Evolutionary conservation across 169 alveolate genomes (phyloP).

Genomic region (Plasmodium reichenowi): DNA sequence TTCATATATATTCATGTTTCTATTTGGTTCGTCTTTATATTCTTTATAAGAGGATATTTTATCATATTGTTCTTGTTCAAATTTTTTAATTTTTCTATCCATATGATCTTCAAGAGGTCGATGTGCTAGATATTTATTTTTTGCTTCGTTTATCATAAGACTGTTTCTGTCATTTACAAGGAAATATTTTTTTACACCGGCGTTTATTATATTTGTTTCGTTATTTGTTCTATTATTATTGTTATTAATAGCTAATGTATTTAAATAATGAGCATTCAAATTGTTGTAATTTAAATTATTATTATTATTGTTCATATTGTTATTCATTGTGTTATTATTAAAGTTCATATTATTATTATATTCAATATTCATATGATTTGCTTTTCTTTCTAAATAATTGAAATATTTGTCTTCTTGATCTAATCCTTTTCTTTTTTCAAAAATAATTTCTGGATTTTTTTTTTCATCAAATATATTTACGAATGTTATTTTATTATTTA

Average conservation of each 20-base stretch:
- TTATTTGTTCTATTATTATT: neutral
- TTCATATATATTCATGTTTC: too few relatives aligned
- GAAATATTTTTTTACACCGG: neutral
- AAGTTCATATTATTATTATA: too few relatives aligned
- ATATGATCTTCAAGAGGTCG: neutral
- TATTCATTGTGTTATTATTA: too few relatives aligned
- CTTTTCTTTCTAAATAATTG: neutral
- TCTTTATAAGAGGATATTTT: neutral
- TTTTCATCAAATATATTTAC: slow-evolving; percentile 6
- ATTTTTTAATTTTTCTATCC: neutral
- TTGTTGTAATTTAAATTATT: too few relatives aligned
- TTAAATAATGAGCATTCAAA: too few relatives aligned
- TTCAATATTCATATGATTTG: too few relatives aligned
- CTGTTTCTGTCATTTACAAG: neutral
- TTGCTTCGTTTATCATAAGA: neutral
- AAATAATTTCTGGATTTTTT: neutral
- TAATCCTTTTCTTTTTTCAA: slow-evolving; percentile 7
- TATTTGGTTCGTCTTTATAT: neutral
- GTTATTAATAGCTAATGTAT: neutral
- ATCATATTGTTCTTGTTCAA: slow-evolving; percentile 2
- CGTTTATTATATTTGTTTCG: neutral
- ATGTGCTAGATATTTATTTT: neutral
- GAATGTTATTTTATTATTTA: neutral
- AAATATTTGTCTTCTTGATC: neutral
- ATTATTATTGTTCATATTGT: too few relatives aligned